phyloP scores from a whole-genome alignment of 2,329 filamentous ascomycete species.

The Dactylonectria estremocensis region DNA sequence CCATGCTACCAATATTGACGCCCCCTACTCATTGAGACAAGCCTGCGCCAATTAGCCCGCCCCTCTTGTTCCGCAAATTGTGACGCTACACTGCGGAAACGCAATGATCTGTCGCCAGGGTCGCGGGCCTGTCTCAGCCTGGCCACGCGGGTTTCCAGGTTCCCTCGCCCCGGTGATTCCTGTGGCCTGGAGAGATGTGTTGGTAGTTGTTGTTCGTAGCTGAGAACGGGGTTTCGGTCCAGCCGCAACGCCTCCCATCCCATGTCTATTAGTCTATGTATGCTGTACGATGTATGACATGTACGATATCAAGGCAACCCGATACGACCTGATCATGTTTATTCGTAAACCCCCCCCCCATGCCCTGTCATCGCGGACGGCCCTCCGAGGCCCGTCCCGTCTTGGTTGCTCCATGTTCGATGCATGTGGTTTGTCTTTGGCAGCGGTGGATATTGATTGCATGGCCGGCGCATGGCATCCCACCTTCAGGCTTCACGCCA shows the following conservation, averaged over 20 bases:
- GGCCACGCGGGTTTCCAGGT: conserved; percentile 38
- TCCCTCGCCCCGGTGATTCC: conserved; percentile 10
- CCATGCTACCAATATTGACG: conserved; percentile 2
- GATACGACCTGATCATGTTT: background rate
- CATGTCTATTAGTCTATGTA: too few relatives aligned
- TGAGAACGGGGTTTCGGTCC: conserved; percentile 11
- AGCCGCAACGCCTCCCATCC: background rate
- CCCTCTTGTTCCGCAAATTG: background rate
- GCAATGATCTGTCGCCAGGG: conserved; percentile 9
- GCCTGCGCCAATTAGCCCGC: background rate
- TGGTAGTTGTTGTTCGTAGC: background rate
- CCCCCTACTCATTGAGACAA: conserved; percentile 17
- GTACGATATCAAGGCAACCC: background rate
- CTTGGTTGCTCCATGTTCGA: too few relatives aligned
- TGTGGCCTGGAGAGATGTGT: background rate
- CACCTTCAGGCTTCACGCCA: background rate
- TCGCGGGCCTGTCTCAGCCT: conserved; percentile 36
- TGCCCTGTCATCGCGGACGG: background rate
- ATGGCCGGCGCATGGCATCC: conserved; percentile 2
- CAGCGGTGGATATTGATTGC: conserved; percentile 12
- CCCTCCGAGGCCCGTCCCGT: conserved; percentile 7
- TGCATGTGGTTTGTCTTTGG: background rate
- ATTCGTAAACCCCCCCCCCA: background rate
- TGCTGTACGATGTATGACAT: background rate
- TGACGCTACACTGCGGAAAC: background rate